Evolutionary conservation across 495 filamentous ascomycete species (phyloP).

Genomic region (Friedmanniomyces simplex): DNA sequence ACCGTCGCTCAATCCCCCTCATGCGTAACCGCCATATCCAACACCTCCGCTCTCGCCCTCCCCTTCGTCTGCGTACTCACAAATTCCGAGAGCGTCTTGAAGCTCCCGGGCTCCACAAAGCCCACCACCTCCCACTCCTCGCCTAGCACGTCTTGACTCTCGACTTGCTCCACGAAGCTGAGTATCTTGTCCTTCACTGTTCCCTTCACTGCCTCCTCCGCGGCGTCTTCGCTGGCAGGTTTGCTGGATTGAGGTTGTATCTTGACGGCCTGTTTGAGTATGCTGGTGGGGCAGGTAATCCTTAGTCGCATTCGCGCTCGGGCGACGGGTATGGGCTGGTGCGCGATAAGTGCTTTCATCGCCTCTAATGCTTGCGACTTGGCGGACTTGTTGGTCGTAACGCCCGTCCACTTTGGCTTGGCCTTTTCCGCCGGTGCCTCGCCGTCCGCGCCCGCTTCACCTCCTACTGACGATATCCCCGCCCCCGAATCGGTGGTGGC

Average conservation of each 20-base stretch:
- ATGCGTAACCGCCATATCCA: conserved; percentile 89
- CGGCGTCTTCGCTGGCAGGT: conserved; percentile 40
- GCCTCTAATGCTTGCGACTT: conserved; percentile 95
- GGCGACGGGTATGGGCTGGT: conserved; percentile 86
- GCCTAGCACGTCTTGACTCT: conserved; percentile 70
- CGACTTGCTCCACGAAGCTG: conserved; percentile 73
- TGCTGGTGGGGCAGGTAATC: conserved; percentile 70
- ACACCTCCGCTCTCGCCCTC: conserved; percentile 77
- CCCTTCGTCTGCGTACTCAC: conserved; percentile 83
- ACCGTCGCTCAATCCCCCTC: conserved; percentile 40
- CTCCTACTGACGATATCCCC: conserved; percentile 25
- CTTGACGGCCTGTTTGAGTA: conserved; percentile 80
- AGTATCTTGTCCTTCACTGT: conserved; percentile 86
- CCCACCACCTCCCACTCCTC: conserved; percentile 84
- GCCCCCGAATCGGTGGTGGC: conserved; percentile 8
- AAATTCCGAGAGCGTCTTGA: conserved; percentile 84
- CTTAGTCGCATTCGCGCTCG: conserved; percentile 82
- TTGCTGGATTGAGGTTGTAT: conserved; percentile 35
- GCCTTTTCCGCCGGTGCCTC: conserved; percentile 31
- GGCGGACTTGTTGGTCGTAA: conserved; percentile 65
- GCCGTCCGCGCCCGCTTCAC: conserved; percentile 31
- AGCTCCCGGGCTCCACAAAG: conserved; percentile 89
- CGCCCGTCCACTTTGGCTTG: conserved; percentile 75
- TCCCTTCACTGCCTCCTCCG: conserved; percentile 45
- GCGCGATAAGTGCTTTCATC: conserved; percentile 87